Conservation (phyloP, 345 rosid species). For the Excoecaria cochinchinensis region DNA sequence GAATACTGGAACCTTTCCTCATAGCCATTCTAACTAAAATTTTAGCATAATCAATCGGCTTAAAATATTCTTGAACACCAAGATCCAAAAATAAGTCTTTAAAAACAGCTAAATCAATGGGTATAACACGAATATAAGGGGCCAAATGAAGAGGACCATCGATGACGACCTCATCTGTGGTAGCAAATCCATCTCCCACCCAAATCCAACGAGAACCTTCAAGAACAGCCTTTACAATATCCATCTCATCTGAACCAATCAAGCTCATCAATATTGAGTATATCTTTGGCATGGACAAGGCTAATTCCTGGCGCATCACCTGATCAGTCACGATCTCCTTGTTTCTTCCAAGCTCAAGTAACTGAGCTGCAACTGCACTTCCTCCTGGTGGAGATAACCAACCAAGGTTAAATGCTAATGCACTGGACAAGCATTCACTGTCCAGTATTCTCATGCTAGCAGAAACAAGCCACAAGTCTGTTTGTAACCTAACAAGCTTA, state of each 20-base stretch:
- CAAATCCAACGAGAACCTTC: slow-evolving; percentile 99
- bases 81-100: slow-evolving; percentile 80
- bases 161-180: slow-evolving; percentile 82
- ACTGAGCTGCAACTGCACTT: slow-evolving; percentile 89
- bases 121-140: slow-evolving; percentile 89
- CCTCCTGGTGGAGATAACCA: slow-evolving; percentile 95
- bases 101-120: slow-evolving; percentile 86
- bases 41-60: slow-evolving; percentile 76
- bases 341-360: slow-evolving; percentile 95
- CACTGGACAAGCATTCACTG: slow-evolving; percentile 90
- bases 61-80: slow-evolving; percentile 76
- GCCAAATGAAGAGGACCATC: slow-evolving; percentile 93
- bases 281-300: slow-evolving; percentile 87
- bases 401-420: slow-evolving; percentile 82
- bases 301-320: slow-evolving; percentile 77
- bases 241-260: slow-evolving; percentile 90
- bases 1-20: slow-evolving; percentile 67
- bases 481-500: slow-evolving; percentile 73
- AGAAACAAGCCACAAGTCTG: slow-evolving; percentile 90
- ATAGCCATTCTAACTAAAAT: slow-evolving; percentile 77
- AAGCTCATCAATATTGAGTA: slow-evolving; percentile 69
- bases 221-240: slow-evolving; percentile 88
- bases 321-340: slow-evolving; percentile 75
- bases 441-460: slow-evolving; percentile 95
- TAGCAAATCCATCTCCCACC: slow-evolving; percentile 99